Conservation (phyloP, 768 basidiomycete genomes). For the Suillus variegatus region DNA sequence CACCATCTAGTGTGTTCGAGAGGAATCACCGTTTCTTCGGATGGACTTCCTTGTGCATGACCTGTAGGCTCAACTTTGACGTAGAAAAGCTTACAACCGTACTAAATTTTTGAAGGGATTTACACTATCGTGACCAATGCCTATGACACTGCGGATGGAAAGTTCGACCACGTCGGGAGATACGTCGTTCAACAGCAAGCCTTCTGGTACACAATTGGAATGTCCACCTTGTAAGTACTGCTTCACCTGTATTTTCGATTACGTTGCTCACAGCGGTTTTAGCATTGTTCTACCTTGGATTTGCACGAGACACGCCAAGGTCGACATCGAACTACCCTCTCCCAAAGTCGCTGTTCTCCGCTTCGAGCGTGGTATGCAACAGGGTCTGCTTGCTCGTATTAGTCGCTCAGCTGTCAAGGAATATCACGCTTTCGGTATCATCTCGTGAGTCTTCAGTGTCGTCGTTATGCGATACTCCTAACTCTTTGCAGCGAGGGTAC, state of each 20-base stretch:
- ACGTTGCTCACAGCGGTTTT: slow-evolving; percentile 14
- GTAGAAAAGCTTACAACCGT: not conserved
- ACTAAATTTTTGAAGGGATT: slow-evolving; percentile 45
- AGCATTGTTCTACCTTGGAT: slow-evolving; percentile 78
- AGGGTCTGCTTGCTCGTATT: slow-evolving; percentile 74
- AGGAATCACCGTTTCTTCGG: slow-evolving; percentile 80
- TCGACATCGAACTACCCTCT: slow-evolving; percentile 82
- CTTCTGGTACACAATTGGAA: slow-evolving; percentile 74
- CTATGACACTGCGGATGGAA: slow-evolving; percentile 53
- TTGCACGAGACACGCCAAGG: slow-evolving; percentile 68
- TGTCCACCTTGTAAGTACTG: slow-evolving; percentile 66
- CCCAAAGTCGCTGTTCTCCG: slow-evolving; percentile 78
- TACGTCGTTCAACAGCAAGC: slow-evolving; percentile 67
- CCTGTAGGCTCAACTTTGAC: slow-evolving; percentile 33
- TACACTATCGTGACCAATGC: slow-evolving; percentile 69
- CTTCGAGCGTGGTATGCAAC: slow-evolving; percentile 83
- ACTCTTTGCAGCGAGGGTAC: slow-evolving; percentile 56
- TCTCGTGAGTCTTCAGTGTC: slow-evolving; percentile 51
- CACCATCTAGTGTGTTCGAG: slow-evolving; percentile 63
- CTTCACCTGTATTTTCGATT: not conserved
- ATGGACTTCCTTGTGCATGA: slow-evolving; percentile 61
- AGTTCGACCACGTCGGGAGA: slow-evolving; percentile 58
- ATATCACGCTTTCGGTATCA: slow-evolving; percentile 80
- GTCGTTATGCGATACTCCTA: slow-evolving; percentile 10
- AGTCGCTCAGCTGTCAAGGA: slow-evolving; percentile 75